Base-by-base conservation (phyloP, 1,284 basidiomycete species). In the Pseudozyma sp. region DNA sequence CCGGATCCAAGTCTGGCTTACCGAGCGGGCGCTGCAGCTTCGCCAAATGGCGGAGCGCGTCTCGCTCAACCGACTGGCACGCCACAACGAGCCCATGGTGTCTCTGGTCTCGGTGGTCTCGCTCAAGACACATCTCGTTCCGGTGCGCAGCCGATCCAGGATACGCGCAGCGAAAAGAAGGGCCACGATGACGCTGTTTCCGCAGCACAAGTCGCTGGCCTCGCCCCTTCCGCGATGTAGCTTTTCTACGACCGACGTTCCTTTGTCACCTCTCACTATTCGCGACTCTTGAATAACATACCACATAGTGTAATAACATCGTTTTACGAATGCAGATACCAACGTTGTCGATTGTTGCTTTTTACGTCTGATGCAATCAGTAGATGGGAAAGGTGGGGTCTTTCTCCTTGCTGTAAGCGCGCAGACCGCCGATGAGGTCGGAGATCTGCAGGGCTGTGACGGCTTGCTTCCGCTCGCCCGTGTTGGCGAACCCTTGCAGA, bases 401-500 rank as follows among this genome's bases (percentile, higher is more conserved):
- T 11, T 59, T 66, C 17, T 75, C 61, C 10, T 51, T 48, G 14
- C 68, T 49, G 50, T 74, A 81, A 3, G 76, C 73, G 7, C 71
- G 61, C 37, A 81, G 63, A 0, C 79, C 79, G 11, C 79, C 79
- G 33, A 57, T 57, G 16, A 81, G 58, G 40, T 81, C 73, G 16
- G 61, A 53, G 39, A 79, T 59, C 9, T 59, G 30, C 17, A 75
- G 11, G 2, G 53, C 94, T 93, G 17, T 93, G 94, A 1, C 92
- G 94, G 86, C 95, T 95, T 76, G 43, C 94, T 80, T 96, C 94
- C 85, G 34, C 6, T 16, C 19, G 8, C 48, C 13, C 19, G 40
- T 24, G 5, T 50, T 34, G 4, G n/a, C 31, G 7, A 48, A 14
- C 1, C 30, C 35, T 34, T 54, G 49, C 7, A 64, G 40, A 9